Base-by-base conservation (phyloP, 2,329 filamentous ascomycete species). In the Arachnomyces sp. region DNA sequence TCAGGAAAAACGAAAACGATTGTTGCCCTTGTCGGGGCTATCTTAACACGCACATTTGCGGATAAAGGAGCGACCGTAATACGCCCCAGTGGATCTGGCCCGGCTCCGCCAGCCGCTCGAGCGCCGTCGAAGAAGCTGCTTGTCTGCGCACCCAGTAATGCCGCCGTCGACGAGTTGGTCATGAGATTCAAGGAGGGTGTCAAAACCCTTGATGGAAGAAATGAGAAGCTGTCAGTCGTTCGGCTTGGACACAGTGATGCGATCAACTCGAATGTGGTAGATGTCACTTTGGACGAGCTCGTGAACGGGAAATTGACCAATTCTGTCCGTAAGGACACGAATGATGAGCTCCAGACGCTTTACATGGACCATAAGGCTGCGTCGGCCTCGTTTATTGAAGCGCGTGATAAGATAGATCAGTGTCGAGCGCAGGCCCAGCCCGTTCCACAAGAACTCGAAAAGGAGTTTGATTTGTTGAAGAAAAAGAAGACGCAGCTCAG, bases 1-100 rank as follows among this genome's bases (percentile, higher is more conserved):
- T 95, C 92, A 3, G 92, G 90, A 56, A 98, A 98, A 67, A 98
- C 92, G 0, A 98, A 98, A 61, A 98, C 92, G 0, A 98, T 98
- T 45, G 78, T 94, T 41, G 92, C 90, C 25, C 93, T 98, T 72
- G 89, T 96, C 16, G 92, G 92, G 28, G 85, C 87, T 29, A 70
- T 98, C 12, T 63, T 94, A 33, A 84, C 79, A 4, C 74, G 76
- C 30, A 70, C 52, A 36, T 72, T 77, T 38, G 66, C 68, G 38
- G 63, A 59, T 12, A 72, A 68, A 7, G 69, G 72, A 11, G 60
- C 71, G 13, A 64, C 75, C 30, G 59, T 59, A 12, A 17, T 33
- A 16, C 64, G 67, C 15, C 67, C 67, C 63, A 51, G 38, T 15
- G 43, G 61, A 60, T 51, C 57, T 54, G 44, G 62, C 52, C 47